A percentile compares a stretch with the other conserved stretches of the same genome.
Conservation (phyloP, 768 basidiomycete species). For the Boletus bicolor region DNA sequence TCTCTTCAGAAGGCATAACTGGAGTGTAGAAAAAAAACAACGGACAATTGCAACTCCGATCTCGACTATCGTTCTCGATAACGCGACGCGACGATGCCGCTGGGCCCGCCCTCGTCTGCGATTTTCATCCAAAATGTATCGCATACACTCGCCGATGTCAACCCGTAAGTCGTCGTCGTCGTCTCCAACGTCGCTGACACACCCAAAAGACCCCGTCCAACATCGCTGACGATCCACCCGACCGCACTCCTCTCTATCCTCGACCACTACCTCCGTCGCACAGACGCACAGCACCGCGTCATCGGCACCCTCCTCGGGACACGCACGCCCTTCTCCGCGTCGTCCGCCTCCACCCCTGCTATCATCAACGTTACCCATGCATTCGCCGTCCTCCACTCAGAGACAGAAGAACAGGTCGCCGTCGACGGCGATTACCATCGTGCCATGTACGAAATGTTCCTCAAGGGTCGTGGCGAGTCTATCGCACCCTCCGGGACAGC, state of each 20-base stretch:
- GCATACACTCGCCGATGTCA: constrained; percentile 28
- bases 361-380: constrained; percentile 73
- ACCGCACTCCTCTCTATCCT: constrained; percentile 93
- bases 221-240: constrained; percentile 81
- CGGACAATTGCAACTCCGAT: constrained; percentile 32
- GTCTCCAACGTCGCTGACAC: neutral
- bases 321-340: constrained; percentile 47
- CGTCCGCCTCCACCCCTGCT: constrained; percentile 1
- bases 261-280: constrained; percentile 92
- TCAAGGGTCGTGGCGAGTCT: constrained; percentile 53
- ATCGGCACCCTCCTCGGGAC: constrained; percentile 93
- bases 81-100: constrained; percentile 39
- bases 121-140: constrained; percentile 37
- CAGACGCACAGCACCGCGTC: constrained; percentile 78
- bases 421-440: constrained; percentile 97
- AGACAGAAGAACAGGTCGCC: constrained; percentile 89
- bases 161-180: constrained; percentile 31
- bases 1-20: constrained; percentile 86
- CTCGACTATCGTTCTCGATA: constrained; percentile 5
- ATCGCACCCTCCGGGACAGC: constrained; percentile 10
- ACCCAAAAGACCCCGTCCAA: constrained; percentile 58
- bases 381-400: constrained; percentile 91
- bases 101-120: constrained; percentile 47
- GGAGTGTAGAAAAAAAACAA: constrained; percentile 7
- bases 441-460: constrained; percentile 87